Evolutionary conservation across 2,329 filamentous ascomycete genomes (phyloP).

Genomic region (Arachnomyces sp.): DNA sequence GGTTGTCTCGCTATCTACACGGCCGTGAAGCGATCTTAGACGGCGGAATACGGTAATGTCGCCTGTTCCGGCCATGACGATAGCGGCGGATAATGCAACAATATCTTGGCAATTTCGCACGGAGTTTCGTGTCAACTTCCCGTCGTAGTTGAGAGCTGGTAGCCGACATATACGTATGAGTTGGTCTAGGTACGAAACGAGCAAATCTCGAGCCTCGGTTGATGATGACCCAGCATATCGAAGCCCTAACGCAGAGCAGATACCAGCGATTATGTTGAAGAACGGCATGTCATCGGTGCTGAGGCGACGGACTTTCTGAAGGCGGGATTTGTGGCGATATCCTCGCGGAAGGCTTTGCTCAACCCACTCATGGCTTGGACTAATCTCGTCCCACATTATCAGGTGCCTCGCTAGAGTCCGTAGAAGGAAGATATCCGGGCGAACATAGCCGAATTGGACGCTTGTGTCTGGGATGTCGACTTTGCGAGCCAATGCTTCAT

Average conservation of each 20-base stretch:
- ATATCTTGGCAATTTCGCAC: constrained; percentile 87
- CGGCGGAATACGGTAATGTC: constrained; percentile 79
- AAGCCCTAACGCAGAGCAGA: constrained; percentile 68
- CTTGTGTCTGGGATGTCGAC: constrained; percentile 86
- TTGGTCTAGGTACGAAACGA: constrained; percentile 77
- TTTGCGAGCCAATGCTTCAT: constrained; percentile 77
- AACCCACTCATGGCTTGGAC: constrained; percentile 67
- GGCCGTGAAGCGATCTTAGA: constrained; percentile 77
- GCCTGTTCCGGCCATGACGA: constrained; percentile 92
- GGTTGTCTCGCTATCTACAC: constrained; percentile 71
- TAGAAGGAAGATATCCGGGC: constrained; percentile 84
- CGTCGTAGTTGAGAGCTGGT: constrained; percentile 62
- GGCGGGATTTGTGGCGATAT: constrained; percentile 55
- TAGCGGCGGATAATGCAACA: constrained; percentile 69
- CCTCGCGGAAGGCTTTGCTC: constrained; percentile 60
- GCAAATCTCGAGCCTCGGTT: constrained; percentile 63
- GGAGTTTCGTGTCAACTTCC: constrained; percentile 71
- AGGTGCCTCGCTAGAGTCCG: constrained; percentile 82
- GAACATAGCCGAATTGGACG: constrained; percentile 89
- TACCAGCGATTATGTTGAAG: constrained; percentile 81
- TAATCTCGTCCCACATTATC: constrained; percentile 84
- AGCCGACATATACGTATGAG: constrained; percentile 70
- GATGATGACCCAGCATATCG: constrained; percentile 68
- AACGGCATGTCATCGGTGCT: constrained; percentile 81
- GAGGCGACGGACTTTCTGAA: constrained; percentile 54